These are phyloP conservation scores for Colletotrichum truncatum DNA, from an alignment of 2,329 filamentous ascomycete species.

Conservation along the genomic window DNA sequence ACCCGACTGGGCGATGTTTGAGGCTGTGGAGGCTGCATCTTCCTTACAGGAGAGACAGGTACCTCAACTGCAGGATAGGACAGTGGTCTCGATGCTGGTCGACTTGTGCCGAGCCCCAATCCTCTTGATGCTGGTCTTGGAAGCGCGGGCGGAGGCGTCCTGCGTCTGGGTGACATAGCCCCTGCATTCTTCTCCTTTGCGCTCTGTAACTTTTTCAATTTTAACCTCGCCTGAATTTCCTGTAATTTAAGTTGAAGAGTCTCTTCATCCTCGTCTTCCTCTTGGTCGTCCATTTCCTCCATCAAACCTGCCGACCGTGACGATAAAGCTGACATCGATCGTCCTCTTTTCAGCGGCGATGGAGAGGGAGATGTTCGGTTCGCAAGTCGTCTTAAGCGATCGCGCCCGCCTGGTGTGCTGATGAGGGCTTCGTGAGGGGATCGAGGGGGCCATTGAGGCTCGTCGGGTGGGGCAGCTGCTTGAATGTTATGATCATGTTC, in stretches of 20 bases:
- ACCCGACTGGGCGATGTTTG: conserved; percentile 83
- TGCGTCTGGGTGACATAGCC: conserved; percentile 33
- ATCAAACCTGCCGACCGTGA: conserved; percentile 32
- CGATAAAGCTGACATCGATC: conserved; percentile 38
- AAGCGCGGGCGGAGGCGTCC: conserved; percentile 15
- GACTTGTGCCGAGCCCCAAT: conserved; percentile 36
- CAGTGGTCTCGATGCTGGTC: conserved; percentile 29
- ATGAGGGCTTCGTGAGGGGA: conserved; percentile 72
- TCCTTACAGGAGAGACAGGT: conserved; percentile 76
- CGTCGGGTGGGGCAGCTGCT: conserved; percentile 40
- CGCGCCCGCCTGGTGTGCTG: conserved; percentile 80
- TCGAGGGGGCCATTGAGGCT: conserved; percentile 72
- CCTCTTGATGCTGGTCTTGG: conserved; percentile 34
- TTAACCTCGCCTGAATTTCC: conserved; percentile 88
- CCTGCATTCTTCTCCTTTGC: conserved; percentile 52
- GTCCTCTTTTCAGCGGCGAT: conserved; percentile 67
- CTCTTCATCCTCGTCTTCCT: conserved; percentile 87
- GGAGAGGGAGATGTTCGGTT: conserved; percentile 74
- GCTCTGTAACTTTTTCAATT: conserved; percentile 86
- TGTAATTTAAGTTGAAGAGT: conserved; percentile 86
- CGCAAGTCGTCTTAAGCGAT: conserved; percentile 75
- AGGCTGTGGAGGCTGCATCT: conserved; percentile 57
- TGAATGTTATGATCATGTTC: conserved; percentile 10
- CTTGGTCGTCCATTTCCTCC: conserved; percentile 47
- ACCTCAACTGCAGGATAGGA: conserved; percentile 67